Conservation (phyloP, 257 asterid genomes). For the Ehretia macrophylla region DNA sequence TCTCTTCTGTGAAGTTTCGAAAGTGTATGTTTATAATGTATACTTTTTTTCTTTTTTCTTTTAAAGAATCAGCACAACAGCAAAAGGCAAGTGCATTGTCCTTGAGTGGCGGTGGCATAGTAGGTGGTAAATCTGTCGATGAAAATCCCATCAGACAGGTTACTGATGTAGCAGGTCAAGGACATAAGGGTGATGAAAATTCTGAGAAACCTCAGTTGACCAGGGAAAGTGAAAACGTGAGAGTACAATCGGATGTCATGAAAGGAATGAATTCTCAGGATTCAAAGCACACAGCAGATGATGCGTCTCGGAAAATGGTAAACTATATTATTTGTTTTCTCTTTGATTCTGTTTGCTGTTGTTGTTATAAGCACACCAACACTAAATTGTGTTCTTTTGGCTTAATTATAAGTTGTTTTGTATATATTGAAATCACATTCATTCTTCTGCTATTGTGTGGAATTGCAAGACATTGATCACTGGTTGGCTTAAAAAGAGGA, state of each 20-base stretch:
- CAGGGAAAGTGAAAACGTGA: slow-evolving; percentile 22
- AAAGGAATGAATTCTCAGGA: slow-evolving; percentile 21
- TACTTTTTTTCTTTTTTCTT: neutral
- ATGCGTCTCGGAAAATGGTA: slow-evolving; percentile 30
- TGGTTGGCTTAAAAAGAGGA: no score
- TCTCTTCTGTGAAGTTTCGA: neutral
- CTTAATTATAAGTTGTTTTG: no score
- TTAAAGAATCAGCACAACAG: slow-evolving; percentile 34
- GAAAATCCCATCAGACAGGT: slow-evolving; percentile 56
- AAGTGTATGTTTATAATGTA: neutral
- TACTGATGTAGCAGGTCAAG: slow-evolving; percentile 26
- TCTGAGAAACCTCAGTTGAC: slow-evolving; percentile 20
- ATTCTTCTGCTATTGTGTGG: no score
- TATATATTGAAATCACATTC: no score
- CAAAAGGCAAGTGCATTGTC: slow-evolving; percentile 24
- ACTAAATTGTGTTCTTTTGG: no score
- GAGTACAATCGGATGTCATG: slow-evolving; percentile 20
- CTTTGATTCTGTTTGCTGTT: slow-evolving; percentile 1
- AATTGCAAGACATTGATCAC: no score
- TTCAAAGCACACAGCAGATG: slow-evolving; percentile 25
- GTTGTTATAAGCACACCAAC: no score
- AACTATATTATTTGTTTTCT: slow-evolving; percentile 9
- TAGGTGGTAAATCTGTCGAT: slow-evolving; percentile 6
- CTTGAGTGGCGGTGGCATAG: slow-evolving; percentile 8
- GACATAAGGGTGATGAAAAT: slow-evolving; percentile 18